A percentile compares a stretch with the other conserved stretches of the same genome.
These are phyloP conservation scores for Pichia sp. DNA, from an alignment of 1,139 yeast genomes.

Conservation along the genomic window DNA sequence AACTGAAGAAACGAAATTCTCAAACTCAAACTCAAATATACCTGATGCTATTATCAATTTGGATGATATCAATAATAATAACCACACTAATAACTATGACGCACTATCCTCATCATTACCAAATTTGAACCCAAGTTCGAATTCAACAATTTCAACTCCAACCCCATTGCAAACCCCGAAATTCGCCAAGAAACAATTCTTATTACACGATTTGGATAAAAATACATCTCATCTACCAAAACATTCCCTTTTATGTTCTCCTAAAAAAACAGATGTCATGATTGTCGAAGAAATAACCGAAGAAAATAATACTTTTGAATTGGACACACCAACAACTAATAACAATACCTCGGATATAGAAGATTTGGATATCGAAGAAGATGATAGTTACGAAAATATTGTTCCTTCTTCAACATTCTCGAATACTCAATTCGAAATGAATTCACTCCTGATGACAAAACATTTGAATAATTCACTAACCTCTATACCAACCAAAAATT, in stretches of 20 bases:
- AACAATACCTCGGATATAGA: not conserved
- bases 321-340: conserved; percentile 3
- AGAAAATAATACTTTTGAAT: conserved; percentile 22
- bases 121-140: not conserved
- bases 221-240: conserved; percentile 22
- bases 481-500: conserved; percentile 7
- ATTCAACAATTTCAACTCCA: not conserved
- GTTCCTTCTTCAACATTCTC: conserved; percentile 2
- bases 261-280: conserved; percentile 30
- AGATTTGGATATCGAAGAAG: conserved; percentile 3
- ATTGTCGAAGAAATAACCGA: conserved; percentile 31
- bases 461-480: conserved; percentile 11
- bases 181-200: not conserved
- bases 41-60: conserved; percentile 35
- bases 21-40: conserved; percentile 23
- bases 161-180: not conserved
- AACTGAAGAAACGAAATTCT: conserved; percentile 32
- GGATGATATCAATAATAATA: conserved; percentile 28
- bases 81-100: conserved; percentile 13
- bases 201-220: not conserved
- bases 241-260: conserved; percentile 29
- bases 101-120: conserved; percentile 2
- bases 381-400: conserved; percentile 10
- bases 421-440: conserved; percentile 14
- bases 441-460: conserved; percentile 18